A percentile compares a stretch with the other conserved stretches of the same genome.
Evolutionary conservation across 495 filamentous ascomycete species (phyloP).

Genomic region (Glutinoglossum americanum): DNA sequence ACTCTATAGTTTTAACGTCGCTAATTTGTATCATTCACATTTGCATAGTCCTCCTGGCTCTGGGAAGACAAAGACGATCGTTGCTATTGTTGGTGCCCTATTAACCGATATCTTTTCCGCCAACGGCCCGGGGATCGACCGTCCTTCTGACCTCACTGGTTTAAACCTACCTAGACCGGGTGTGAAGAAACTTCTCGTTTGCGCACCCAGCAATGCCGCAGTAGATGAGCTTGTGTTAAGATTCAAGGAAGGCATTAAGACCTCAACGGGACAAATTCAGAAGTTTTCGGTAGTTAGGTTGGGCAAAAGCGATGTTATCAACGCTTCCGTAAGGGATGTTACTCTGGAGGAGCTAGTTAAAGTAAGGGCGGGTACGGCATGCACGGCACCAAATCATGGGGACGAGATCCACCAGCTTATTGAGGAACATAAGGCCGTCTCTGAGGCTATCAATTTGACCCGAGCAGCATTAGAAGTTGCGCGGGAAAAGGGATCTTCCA

Average conservation of each 20-base stretch:
- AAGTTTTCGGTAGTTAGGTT: conserved; percentile 70
- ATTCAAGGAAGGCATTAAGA: conserved; percentile 74
- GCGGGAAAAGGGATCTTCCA: conserved; percentile 35
- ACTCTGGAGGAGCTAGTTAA: conserved; percentile 79
- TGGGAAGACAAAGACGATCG: conserved; percentile 94
- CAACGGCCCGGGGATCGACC: conserved; percentile 19
- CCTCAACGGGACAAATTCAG: conserved; percentile 42
- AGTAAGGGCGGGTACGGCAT: conserved; percentile 19
- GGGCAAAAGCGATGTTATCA: conserved; percentile 87
- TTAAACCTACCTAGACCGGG: conserved; percentile 8
- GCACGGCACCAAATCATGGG: conserved; percentile 12
- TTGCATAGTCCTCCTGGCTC: conserved; percentile 57
- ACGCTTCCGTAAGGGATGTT: conserved; percentile 70
- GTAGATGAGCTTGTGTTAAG: conserved; percentile 91
- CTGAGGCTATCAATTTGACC: conserved; percentile 42
- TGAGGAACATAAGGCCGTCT: conserved; percentile 57
- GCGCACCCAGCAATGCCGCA: conserved; percentile 90
- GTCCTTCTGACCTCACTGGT: background rate
- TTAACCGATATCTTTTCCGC: conserved; percentile 37
- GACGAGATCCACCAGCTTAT: conserved; percentile 57
- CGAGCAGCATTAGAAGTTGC: conserved; percentile 50
- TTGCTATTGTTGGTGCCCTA: conserved; percentile 83
- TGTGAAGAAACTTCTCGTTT: conserved; percentile 74
- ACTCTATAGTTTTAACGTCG: background rate
- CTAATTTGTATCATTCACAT: conserved; percentile 1